Conservation (phyloP, 148 eudicot species). For the Selenicereus undatus region DNA sequence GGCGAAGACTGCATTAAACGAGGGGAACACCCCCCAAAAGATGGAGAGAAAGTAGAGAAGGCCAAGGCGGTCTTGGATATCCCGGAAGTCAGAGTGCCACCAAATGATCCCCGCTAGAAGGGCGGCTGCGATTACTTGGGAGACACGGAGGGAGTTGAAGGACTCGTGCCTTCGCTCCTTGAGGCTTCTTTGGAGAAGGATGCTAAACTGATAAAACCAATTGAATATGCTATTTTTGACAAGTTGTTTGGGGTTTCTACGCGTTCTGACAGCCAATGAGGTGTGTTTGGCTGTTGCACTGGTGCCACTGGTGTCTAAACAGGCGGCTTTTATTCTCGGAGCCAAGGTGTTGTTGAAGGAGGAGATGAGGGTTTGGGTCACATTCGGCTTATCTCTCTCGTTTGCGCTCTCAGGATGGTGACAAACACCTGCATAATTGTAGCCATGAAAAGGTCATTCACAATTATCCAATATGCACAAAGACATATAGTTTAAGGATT, state of each 20-base stretch:
- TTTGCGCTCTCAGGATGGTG: constrained; percentile 43
- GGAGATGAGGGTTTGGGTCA: constrained; percentile 62
- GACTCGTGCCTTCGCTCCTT: constrained; percentile 86
- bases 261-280: background rate
- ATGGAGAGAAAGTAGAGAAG: constrained; percentile 76
- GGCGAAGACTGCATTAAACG: constrained; percentile 81
- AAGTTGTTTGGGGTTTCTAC: constrained; percentile 7
- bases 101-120: constrained; percentile 74
- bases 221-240: constrained; percentile 22
- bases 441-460: background rate
- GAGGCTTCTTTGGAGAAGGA: constrained; percentile 71
- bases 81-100: constrained; percentile 71
- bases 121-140: constrained; percentile 73
- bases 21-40: constrained; percentile 93
- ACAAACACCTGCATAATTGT: constrained; percentile 50
- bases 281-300: constrained; percentile 9
- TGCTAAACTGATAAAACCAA: constrained; percentile 65
- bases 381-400: constrained; percentile 59
- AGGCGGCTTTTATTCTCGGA: constrained; percentile 55
- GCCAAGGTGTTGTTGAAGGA: constrained; percentile 58
- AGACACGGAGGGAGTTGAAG: constrained; percentile 74
- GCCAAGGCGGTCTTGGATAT: constrained; percentile 76
- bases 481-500: background rate
- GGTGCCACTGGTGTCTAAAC: constrained; percentile 27
- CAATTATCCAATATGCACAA: background rate